These are phyloP conservation scores for Cubamyces lactineus DNA, from an alignment of 768 basidiomycete species.

Conservation along the genomic window DNA sequence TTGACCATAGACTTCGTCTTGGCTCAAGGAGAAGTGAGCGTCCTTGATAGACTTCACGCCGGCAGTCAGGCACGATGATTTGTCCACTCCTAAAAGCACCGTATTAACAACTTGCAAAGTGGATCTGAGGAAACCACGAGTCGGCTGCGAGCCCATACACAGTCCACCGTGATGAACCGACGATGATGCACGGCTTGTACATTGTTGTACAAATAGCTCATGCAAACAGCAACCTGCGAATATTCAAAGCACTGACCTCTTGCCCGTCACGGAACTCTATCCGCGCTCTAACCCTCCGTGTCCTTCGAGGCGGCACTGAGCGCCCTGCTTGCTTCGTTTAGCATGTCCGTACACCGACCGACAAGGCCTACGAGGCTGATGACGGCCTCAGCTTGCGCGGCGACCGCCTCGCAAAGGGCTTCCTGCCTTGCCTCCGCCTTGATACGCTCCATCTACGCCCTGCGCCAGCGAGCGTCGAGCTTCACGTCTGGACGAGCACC, in stretches of 20 bases:
- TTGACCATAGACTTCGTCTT: slow-evolving; percentile 57
- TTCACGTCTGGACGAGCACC: too few species aligned
- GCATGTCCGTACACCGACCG: too few species aligned
- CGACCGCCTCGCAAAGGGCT: too few species aligned
- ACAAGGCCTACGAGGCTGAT: too few species aligned
- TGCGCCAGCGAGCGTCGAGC: too few species aligned
- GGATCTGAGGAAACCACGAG: slow-evolving; percentile 55
- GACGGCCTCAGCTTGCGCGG: too few species aligned
- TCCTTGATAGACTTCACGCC: slow-evolving; percentile 86
- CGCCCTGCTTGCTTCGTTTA: too few species aligned
- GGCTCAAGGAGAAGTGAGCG: slow-evolving; percentile 81
- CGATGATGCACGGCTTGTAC: neutral
- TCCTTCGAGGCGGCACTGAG: too few species aligned
- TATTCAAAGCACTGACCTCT: slow-evolving; percentile 63
- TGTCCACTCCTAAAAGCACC: slow-evolving; percentile 71
- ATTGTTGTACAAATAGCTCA: neutral
- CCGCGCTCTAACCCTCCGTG: too few species aligned
- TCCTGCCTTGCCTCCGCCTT: too few species aligned
- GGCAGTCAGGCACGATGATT: slow-evolving; percentile 74
- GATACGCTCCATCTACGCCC: too few species aligned
- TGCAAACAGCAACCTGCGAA: neutral
- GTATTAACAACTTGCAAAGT: slow-evolving; percentile 89
- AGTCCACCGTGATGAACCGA: too few species aligned
- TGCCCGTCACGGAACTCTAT: slow-evolving; percentile 93
- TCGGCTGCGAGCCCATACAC: neutral